phyloP scores from a whole-genome alignment of 345 rosid species.

The Citrus glauca region DNA sequence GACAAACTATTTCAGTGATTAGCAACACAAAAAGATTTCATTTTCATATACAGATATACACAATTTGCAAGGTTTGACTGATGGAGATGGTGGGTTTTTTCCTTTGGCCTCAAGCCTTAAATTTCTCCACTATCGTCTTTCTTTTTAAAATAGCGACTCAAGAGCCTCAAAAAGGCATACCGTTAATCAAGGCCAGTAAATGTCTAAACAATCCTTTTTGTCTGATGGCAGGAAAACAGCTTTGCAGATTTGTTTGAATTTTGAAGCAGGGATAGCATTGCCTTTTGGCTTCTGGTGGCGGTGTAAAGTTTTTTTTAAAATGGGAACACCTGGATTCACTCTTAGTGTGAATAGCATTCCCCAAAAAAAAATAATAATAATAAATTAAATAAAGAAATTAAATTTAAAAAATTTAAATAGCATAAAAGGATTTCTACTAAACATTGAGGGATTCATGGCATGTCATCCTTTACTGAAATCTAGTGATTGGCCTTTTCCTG shows the following conservation, averaged over 20 bases:
- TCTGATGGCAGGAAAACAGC: too few species aligned
- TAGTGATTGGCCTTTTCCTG: too few species aligned
- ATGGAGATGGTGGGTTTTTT: neutral
- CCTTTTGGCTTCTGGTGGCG: neutral
- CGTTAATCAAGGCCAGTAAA: neutral
- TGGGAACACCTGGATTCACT: neutral
- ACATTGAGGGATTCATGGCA: neutral
- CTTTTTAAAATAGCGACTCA: neutral
- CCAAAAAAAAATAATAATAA: too few species aligned
- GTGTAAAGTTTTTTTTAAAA: neutral
- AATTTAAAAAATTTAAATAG: too few species aligned
- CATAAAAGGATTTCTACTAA: neutral
- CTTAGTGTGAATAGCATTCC: neutral
- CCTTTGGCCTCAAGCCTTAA: neutral
- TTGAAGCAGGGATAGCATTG: neutral
- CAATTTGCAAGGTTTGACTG: neutral
- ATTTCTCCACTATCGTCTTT: neutral
- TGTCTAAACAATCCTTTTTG: neutral
- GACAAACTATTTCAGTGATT: neutral
- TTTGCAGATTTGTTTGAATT: neutral
- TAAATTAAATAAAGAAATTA: too few species aligned
- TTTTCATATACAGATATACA: neutral
- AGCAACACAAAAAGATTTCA: neutral
- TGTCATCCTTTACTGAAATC: neutral
- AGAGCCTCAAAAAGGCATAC: neutral